Percentiles rank a stretch among this genome's conserved stretches.
Conservation (phyloP, 768 basidiomycete species). For the Russula griseocarnosa region DNA sequence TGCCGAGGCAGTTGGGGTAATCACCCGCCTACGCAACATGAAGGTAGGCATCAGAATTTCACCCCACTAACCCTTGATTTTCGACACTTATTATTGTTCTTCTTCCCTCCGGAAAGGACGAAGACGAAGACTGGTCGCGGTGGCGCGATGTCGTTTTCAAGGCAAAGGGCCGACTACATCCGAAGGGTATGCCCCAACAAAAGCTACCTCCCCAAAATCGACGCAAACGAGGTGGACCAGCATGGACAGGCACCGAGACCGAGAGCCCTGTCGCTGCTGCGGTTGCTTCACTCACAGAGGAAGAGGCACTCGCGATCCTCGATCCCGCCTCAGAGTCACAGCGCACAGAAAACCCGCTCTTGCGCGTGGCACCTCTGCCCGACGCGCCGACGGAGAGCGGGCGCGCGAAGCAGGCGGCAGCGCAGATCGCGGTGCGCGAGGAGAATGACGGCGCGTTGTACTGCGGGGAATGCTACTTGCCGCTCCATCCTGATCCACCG, state of each 20-base stretch:
- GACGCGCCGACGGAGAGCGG: conserved; percentile 37
- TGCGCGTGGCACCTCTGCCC: conserved; percentile 23
- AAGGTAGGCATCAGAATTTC: conserved; percentile 48
- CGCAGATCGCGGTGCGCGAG: conserved; percentile 35
- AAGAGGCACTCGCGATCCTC: conserved; percentile 46
- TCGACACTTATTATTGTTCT: background rate
- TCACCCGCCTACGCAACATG: conserved; percentile 74
- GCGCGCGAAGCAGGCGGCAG: conserved; percentile 25
- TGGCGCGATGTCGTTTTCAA: conserved; percentile 84
- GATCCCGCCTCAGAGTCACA: conserved; percentile 13
- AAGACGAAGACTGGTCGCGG: conserved; percentile 83
- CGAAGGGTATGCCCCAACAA: conserved; percentile 39
- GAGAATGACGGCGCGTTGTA: conserved; percentile 44
- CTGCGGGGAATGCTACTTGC: conserved; percentile 89
- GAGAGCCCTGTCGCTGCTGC: background rate
- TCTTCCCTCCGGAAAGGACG: conserved; percentile 51
- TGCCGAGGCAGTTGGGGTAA: conserved; percentile 70
- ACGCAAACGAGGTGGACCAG: conserved; percentile 56
- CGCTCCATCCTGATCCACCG: conserved; percentile 87
- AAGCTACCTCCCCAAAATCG: conserved; percentile 59
- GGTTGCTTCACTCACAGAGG: conserved; percentile 41
- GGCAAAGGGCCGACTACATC: conserved; percentile 56
- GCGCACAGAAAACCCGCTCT: conserved; percentile 13
- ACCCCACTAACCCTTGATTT: conserved; percentile 8
- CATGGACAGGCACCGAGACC: conserved; percentile 9